Percentiles rank a stretch among this genome's conserved stretches.
phyloP scores from a whole-genome alignment of 768 basidiomycete species.

The Suillus fuscotomentosus region DNA sequence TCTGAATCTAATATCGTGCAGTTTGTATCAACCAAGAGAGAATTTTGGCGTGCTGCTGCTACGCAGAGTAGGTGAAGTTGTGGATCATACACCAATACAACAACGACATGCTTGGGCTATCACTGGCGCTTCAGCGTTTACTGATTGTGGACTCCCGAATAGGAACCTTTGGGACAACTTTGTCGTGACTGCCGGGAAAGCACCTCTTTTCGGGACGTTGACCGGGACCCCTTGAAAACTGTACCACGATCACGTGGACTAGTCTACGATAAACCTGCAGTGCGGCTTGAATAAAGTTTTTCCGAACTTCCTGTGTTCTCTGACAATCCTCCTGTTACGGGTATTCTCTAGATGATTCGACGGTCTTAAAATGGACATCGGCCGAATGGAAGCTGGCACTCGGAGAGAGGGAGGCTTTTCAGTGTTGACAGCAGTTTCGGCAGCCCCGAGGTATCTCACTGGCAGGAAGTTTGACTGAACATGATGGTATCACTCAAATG shows the following conservation, averaged over 20 bases:
- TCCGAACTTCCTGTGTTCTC: background rate
- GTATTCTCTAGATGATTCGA: background rate
- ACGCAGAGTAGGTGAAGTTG: background rate
- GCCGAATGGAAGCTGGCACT: background rate
- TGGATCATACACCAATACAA: background rate
- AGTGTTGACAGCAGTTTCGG: background rate
- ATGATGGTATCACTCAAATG: background rate
- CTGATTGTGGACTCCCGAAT: no score
- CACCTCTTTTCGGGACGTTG: no score
- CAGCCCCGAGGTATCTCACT: background rate
- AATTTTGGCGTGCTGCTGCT: background rate
- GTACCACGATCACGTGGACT: background rate
- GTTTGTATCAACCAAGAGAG: background rate
- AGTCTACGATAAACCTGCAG: background rate
- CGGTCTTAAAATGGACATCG: background rate
- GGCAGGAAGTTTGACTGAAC: background rate
- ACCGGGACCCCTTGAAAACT: no score
- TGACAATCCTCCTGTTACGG: background rate
- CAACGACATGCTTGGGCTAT: background rate
- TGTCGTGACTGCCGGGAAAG: no score
- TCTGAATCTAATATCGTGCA: background rate
- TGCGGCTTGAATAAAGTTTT: background rate
- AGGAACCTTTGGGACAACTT: no score
- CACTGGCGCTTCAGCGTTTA: background rate
- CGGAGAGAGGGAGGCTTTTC: background rate